Evolutionary conservation across 495 filamentous ascomycete genomes (phyloP).

Genomic region (Daldinia childiae): DNA sequence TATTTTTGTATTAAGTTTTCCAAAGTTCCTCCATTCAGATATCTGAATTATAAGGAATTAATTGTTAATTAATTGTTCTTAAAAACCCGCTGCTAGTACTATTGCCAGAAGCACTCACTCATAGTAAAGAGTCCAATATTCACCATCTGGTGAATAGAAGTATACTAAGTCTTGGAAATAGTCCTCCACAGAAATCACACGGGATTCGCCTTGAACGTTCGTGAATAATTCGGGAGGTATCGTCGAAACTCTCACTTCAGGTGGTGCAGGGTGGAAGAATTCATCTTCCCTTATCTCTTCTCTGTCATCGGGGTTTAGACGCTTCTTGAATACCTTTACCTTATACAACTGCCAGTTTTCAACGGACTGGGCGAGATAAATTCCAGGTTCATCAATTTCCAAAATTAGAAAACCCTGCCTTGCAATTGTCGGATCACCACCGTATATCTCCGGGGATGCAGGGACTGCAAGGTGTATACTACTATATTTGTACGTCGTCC

Average conservation of each 20-base stretch:
- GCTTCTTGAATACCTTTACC: background rate
- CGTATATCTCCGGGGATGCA: background rate
- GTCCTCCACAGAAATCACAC: background rate
- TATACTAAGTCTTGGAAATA: background rate
- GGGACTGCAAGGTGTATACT: background rate
- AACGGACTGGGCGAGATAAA: conserved; percentile 1
- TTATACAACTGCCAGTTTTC: background rate
- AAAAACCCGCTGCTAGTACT: background rate
- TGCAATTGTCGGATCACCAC: background rate
- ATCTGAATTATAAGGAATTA: background rate
- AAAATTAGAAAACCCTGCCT: conserved; percentile 1
- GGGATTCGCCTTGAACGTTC: background rate
- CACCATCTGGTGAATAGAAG: background rate
- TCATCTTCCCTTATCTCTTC: background rate
- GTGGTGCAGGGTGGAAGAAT: background rate
- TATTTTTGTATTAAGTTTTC: background rate
- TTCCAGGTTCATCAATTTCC: background rate
- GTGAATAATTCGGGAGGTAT: background rate
- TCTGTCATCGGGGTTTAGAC: too few species aligned
- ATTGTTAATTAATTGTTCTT: background rate
- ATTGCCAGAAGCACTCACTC: conserved; percentile 6
- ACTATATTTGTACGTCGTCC: background rate
- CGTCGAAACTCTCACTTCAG: conserved; percentile 5
- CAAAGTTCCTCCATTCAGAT: conserved; percentile 11
- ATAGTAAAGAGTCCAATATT: conserved; percentile 5